Conservation (phyloP, 805 yeast genomes). For the Metschnikowia colocasiae region DNA sequence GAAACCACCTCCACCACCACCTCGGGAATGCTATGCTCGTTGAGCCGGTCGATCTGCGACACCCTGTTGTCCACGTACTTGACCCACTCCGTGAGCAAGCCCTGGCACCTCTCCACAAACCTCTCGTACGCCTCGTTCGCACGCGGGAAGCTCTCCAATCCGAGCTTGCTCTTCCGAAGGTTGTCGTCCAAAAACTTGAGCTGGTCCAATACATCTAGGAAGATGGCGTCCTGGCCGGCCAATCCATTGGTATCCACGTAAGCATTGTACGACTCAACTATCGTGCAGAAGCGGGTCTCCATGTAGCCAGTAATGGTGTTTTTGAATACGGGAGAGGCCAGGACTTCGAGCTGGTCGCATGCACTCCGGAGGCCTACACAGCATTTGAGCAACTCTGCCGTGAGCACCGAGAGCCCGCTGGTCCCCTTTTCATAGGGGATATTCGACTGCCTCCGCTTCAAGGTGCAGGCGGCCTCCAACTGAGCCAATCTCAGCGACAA, state of each 20-base stretch:
- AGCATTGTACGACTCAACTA: conserved; percentile 9
- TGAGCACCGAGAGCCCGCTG: conserved; percentile 53
- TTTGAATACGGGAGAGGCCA: conserved; percentile 12
- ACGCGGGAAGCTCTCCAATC: conserved; percentile 10
- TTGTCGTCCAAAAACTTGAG: conserved; percentile 23
- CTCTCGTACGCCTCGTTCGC: conserved; percentile 15
- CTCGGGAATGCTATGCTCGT: conserved; percentile 69
- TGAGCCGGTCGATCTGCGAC: conserved; percentile 47
- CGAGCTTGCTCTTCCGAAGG: conserved; percentile 14
- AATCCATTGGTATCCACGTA: conserved; percentile 12
- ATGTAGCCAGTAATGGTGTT: conserved; percentile 14
- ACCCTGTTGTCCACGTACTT: conserved; percentile 52
- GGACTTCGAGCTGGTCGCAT: conserved; percentile 14
- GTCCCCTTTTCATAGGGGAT: conserved; percentile 59
- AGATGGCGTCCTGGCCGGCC: conserved; percentile 24
- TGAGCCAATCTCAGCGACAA: conserved; percentile 18
- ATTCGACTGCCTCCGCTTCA: conserved; percentile 28
- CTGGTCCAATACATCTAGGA: conserved; percentile 46
- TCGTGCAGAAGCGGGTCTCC: conserved; percentile 12
- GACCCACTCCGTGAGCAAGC: conserved; percentile 55
- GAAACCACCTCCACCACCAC: conserved; percentile 71
- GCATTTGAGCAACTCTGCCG: conserved; percentile 48
- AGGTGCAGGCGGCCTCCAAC: conserved; percentile 45
- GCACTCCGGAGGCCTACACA: conserved; percentile 26
- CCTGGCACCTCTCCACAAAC: conserved; percentile 23